Evolutionary conservation across 1,284 basidiomycete species (phyloP), one percentile per base, ranked within the genome.

Genomic region (Ceratobasidium sp.): DNA sequence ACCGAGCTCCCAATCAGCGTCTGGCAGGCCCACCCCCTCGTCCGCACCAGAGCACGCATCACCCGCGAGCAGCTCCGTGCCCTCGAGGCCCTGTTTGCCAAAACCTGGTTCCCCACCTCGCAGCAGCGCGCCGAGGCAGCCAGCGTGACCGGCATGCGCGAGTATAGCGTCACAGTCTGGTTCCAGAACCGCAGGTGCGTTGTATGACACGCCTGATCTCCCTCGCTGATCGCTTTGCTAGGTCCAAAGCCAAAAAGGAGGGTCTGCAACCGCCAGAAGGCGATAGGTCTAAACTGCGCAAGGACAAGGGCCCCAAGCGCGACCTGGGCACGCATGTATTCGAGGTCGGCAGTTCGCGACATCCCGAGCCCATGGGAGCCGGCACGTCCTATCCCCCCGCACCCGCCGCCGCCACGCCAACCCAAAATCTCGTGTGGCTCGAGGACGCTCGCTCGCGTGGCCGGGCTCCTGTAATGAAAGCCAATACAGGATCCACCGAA

Each of bases 221-320:
- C 41, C 38, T 60, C 46, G 46, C 68, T 57, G 14, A 59, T 48
- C n/a, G 38, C 46, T 48, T 16, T 41, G 35, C 33, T 16, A 73
- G 70, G 48, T 73, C 70, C 44, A 73, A 73, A 55, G 70, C 70
- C 35, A 73, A 73, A 46, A 73, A 73, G 38, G 70, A 73, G 46
- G 70, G 70, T 27, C 57, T 73, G 54, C 23, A 55, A 10, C 70
- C 70, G 3, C 70, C 70, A 52, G 70, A 73, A 38, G 70, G 70
- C 27, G 70, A 73, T n/a, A 44, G 70, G 44, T 52, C 70, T 3
- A 73, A 73, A 55, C 59, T 73, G 27, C 70, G 70, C 55, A 73
- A 73, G 70, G 70, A 73, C 70, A 73, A 73, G 70, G 70, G 70
- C 70, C 70, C 70, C 57, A 73, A 73, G 48, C 70, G 70, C 38